A percentile compares a stretch with the other conserved stretches of the same genome.
Conservation (phyloP, 805 yeast genomes). For the Candida patagonica region DNA sequence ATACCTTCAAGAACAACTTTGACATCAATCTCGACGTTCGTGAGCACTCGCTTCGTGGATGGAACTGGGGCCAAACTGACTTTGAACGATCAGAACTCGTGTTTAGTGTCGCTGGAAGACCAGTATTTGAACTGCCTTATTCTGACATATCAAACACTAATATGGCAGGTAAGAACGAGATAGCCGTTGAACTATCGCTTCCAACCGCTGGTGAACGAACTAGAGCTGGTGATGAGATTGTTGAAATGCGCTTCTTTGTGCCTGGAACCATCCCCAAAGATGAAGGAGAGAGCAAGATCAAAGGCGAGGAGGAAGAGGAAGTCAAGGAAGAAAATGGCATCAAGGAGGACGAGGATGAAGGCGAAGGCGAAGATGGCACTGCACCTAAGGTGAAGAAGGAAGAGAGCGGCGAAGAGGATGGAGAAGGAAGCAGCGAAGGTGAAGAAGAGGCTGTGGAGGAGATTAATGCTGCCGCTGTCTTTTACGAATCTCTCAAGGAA, state of each 20-base stretch:
- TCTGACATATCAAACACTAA: constrained; percentile 72
- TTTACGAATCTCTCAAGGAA: constrained; percentile 86
- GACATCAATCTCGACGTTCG: constrained; percentile 62
- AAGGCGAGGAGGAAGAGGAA: constrained; percentile 19
- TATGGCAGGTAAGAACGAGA: constrained; percentile 86
- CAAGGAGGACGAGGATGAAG: constrained; percentile 21
- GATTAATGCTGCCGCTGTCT: constrained; percentile 68
- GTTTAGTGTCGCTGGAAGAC: constrained; percentile 77
- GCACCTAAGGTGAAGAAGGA: constrained; percentile 32
- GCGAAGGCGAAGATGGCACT: constrained; percentile 30
- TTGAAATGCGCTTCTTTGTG: constrained; percentile 85
- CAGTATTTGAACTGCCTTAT: constrained; percentile 88
- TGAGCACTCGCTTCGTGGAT: constrained; percentile 92
- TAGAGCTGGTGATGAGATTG: constrained; percentile 89
- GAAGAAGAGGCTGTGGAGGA: constrained; percentile 34
- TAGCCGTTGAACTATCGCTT: constrained; percentile 74
- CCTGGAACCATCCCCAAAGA: constrained; percentile 67
- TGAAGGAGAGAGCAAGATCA: constrained; percentile 17
- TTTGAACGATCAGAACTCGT: constrained; percentile 86
- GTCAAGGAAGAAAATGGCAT: constrained; percentile 23
- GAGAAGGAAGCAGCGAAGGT: constrained; percentile 29
- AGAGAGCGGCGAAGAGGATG: constrained; percentile 20
- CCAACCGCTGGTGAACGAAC: constrained; percentile 40
- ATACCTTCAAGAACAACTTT: constrained; percentile 73
- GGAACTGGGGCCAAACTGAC: constrained; percentile 98